Evolutionary conservation across 768 basidiomycete genomes (phyloP).

Genomic region (Pleurotus citrinopileatus): DNA sequence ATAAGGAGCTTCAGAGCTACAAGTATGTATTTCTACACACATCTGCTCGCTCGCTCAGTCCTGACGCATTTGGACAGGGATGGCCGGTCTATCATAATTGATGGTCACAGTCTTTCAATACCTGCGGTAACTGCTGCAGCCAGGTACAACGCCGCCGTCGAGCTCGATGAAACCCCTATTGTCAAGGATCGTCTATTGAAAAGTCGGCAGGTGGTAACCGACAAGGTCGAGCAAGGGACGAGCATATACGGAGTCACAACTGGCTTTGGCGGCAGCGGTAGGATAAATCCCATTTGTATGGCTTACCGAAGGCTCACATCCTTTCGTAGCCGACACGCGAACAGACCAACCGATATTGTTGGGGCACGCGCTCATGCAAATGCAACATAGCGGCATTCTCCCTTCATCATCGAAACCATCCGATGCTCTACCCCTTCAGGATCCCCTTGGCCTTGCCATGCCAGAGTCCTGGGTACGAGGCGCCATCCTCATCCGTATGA

Average conservation of each 20-base stretch:
- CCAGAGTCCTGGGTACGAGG: slow-evolving; percentile 87
- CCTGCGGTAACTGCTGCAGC: slow-evolving; percentile 77
- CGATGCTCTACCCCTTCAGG: slow-evolving; percentile 59
- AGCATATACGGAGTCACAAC: slow-evolving; percentile 83
- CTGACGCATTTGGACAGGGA: slow-evolving; percentile 34
- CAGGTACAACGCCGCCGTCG: slow-evolving; percentile 52
- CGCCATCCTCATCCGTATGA: slow-evolving; percentile 77
- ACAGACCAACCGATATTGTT: slow-evolving; percentile 62
- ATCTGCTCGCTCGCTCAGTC: neutral
- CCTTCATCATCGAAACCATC: slow-evolving; percentile 48
- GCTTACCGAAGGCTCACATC: neutral
- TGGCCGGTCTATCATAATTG: slow-evolving; percentile 61
- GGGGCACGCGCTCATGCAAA: slow-evolving; percentile 67
- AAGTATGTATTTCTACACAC: slow-evolving; percentile 40
- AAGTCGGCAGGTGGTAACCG: slow-evolving; percentile 60
- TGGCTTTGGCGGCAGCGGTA: slow-evolving; percentile 81
- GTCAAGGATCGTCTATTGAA: slow-evolving; percentile 54
- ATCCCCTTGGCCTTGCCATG: slow-evolving; percentile 71
- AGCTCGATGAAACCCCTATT: slow-evolving; percentile 45
- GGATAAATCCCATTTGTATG: neutral
- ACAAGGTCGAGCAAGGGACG: slow-evolving; percentile 62
- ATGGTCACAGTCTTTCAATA: slow-evolving; percentile 71
- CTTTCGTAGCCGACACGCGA: slow-evolving; percentile 61
- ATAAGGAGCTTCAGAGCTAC: slow-evolving; percentile 61
- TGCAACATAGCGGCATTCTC: slow-evolving; percentile 69